Evolutionary conservation across 2,329 filamentous ascomycete genomes (phyloP), one percentile per base, ranked within the genome.

Genomic region (Talaromyces sp.): DNA sequence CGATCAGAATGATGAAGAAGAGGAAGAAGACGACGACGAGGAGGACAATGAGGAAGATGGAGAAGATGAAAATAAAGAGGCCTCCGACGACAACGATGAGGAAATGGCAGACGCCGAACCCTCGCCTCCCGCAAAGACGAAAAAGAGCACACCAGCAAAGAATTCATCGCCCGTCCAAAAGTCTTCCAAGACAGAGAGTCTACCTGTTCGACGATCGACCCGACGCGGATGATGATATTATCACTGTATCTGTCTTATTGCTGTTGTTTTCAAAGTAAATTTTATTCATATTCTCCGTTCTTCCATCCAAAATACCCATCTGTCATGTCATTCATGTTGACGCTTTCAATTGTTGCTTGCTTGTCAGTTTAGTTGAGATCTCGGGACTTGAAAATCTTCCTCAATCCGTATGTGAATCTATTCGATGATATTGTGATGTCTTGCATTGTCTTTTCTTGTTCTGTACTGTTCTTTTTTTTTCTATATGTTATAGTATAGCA

Each of bases 21-120:
- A 67, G 36, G 69, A 72, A 0, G 80, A 80, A 9, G 73, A 71
- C 0, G 77, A 71, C 0, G 77, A 73, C 0, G 75, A 75, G 9
- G 56, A 59, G 9, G 59, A 62, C 10, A 58, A 60, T 8, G 61
- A 61, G 13, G 61, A 57, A 15, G 61, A 60, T 30, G 33, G 47
- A 19, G 53, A 62, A 44, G 51, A 62, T n/a, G 53, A 57, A 13
- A 27, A 52, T 32, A 57, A 55, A 57, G 51, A 55, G 19, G 58
- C 30, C 9, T 22, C 56, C 15, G 59, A 53, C 5, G 52, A 62
- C 32, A 52, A 61, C 1, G 62, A 63, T 13, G 60, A 58, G 28
- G 62, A 65, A 61, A 58, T 60, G 59, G 58, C 51, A 17, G 52
- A 64, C 15, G 54, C 57, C 28, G 60, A 42, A 42, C 28, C 39